Evolutionary conservation across 1,284 basidiomycete species (phyloP).

Genomic region (Apiotrichum montevideense): DNA sequence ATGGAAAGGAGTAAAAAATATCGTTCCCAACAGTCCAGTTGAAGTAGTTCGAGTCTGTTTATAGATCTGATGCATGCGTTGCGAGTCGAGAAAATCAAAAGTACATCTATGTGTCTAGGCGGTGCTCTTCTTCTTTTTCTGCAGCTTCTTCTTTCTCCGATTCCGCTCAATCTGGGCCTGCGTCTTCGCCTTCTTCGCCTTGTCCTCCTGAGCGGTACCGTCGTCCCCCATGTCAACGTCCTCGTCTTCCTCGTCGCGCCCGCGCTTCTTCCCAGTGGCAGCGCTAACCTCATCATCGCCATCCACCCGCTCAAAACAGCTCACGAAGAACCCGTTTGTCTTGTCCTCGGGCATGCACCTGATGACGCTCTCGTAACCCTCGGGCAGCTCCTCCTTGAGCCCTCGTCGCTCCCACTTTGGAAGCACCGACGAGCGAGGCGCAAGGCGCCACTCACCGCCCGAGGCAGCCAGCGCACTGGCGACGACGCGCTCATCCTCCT

Average conservation of each 20-base stretch:
- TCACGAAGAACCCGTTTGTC: slow-evolving; percentile 93
- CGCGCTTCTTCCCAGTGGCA: not conserved
- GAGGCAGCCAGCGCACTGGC: slow-evolving; percentile 61
- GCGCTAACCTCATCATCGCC: slow-evolving; percentile 2
- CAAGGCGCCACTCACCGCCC: slow-evolving; percentile 56
- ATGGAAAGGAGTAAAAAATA: too few species aligned
- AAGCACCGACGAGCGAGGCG: slow-evolving; percentile 59
- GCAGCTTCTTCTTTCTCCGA: slow-evolving; percentile 36
- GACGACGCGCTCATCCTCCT: slow-evolving; percentile 84
- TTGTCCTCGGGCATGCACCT: slow-evolving; percentile 81
- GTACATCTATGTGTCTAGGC: too few species aligned
- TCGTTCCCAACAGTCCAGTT: too few species aligned
- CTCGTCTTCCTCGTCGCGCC: slow-evolving; percentile 1
- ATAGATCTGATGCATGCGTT: too few species aligned
- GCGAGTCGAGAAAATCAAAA: too few species aligned
- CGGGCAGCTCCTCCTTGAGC: slow-evolving; percentile 56
- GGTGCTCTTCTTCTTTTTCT: slow-evolving; percentile 26
- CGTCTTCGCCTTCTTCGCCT: slow-evolving; percentile 31
- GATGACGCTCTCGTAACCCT: slow-evolving; percentile 59
- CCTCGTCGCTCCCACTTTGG: slow-evolving; percentile 76
- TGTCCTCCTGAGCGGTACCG: slow-evolving; percentile 36
- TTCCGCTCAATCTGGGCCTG: slow-evolving; percentile 34
- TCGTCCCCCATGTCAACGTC: slow-evolving; percentile 1
- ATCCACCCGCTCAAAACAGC: slow-evolving; percentile 61
- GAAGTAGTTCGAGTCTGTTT: too few species aligned